phyloP scores from a whole-genome alignment of 2,329 filamentous ascomycete species.

The Talaromyces sp. region DNA sequence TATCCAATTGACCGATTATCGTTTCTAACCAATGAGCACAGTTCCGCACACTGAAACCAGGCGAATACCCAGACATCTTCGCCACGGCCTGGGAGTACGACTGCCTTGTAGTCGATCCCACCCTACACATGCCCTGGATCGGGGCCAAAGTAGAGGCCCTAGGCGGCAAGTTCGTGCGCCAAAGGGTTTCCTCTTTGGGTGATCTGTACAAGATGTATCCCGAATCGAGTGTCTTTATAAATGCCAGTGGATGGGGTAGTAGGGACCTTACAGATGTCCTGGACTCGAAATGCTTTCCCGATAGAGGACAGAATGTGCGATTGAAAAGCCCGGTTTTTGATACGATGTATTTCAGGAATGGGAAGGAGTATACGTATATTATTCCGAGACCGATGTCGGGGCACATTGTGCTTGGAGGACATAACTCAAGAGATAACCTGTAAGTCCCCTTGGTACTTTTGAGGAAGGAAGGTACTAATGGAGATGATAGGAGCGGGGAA shows the following conservation, averaged over 20 bases:
- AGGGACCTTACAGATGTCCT: constrained; percentile 33
- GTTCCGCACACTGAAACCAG: constrained; percentile 33
- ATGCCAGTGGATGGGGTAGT: constrained; percentile 39
- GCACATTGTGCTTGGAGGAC: constrained; percentile 35
- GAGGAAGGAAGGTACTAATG: not conserved
- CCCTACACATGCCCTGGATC: constrained; percentile 37
- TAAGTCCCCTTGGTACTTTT: constrained; percentile 17
- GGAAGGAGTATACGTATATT: constrained; percentile 39
- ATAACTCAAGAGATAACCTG: constrained; percentile 35
- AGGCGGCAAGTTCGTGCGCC: constrained; percentile 35
- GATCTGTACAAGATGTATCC: constrained; percentile 37
- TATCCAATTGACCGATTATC: no score
- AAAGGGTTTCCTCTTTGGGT: constrained; percentile 31
- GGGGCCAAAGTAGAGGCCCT: constrained; percentile 28
- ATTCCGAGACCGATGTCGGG: constrained; percentile 35
- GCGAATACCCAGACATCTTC: constrained; percentile 35
- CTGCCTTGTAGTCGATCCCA: constrained; percentile 38
- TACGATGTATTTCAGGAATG: constrained; percentile 36
- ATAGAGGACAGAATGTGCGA: constrained; percentile 40
- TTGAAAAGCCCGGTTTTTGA: constrained; percentile 30
- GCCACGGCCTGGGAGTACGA: constrained; percentile 36
- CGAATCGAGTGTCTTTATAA: constrained; percentile 37
- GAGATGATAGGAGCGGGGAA: constrained; percentile 20
- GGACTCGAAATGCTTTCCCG: constrained; percentile 36
- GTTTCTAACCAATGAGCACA: constrained; percentile 13